Evolutionary conservation across 164 flowering plant species (phyloP).

Genomic region (Malania oleifera): DNA sequence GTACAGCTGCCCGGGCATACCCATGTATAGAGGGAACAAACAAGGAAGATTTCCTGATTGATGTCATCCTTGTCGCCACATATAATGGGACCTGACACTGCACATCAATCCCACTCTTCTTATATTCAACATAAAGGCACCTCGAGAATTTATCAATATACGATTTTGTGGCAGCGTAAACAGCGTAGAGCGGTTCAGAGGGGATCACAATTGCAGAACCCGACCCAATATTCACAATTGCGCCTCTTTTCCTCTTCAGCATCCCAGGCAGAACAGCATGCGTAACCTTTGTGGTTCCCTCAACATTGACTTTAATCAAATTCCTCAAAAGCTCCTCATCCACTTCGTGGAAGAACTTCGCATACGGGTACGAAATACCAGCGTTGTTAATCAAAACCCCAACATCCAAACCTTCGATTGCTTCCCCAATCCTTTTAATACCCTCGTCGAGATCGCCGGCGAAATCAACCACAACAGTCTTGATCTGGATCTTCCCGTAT

Average conservation of each 20-base stretch:
- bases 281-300: slow-evolving; percentile 76
- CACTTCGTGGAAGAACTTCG: slow-evolving; percentile 81
- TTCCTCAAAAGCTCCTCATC: slow-evolving; percentile 56
- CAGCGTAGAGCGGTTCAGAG: slow-evolving; percentile 80
- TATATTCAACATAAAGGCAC: slow-evolving; percentile 39
- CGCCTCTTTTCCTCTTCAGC: slow-evolving; percentile 84
- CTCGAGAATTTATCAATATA: slow-evolving; percentile 47
- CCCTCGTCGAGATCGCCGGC: slow-evolving; percentile 67
- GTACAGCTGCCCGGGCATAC: slow-evolving; percentile 78
- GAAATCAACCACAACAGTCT: slow-evolving; percentile 73
- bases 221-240: slow-evolving; percentile 89
- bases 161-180: slow-evolving; percentile 95
- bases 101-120: slow-evolving; percentile 41
- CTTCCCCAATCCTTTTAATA: slow-evolving; percentile 43
- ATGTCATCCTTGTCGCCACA: slow-evolving; percentile 95
- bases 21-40: slow-evolving; percentile 80
- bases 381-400: slow-evolving; percentile 80
- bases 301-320: slow-evolving; percentile 71
- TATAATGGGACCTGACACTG: slow-evolving; percentile 77
- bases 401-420: slow-evolving; percentile 68
- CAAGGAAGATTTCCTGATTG: slow-evolving; percentile 73
- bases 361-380: slow-evolving; percentile 75
- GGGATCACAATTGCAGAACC: slow-evolving; percentile 78
- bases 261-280: slow-evolving; percentile 71
- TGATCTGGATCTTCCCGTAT: slow-evolving; percentile 42